phyloP scores from a whole-genome alignment of 2,329 filamentous ascomycete species.

The Epicoccum nigrum region DNA sequence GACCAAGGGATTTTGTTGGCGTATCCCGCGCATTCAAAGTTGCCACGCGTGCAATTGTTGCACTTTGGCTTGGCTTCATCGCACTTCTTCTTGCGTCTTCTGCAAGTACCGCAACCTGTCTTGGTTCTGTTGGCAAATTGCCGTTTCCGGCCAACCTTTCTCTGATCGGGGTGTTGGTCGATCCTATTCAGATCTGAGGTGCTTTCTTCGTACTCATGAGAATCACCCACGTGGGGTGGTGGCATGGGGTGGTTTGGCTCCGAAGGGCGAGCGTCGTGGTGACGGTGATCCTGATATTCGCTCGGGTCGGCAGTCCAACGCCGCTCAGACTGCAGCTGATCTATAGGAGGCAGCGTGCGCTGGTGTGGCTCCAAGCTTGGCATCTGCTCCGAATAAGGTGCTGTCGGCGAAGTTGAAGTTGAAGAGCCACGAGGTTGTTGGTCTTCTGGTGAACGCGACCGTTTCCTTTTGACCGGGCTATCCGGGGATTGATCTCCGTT shows the following conservation, averaged over 20 bases:
- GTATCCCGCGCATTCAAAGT: conserved; percentile 91
- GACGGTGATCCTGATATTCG: conserved; percentile 35
- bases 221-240: conserved; percentile 18
- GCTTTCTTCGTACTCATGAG: conserved; percentile 25
- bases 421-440: conserved; percentile 10
- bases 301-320: conserved; percentile 40
- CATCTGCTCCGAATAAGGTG: conserved; percentile 7
- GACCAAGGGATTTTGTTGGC: conserved; percentile 78
- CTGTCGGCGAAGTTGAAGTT: conserved; percentile 6
- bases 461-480: conserved; percentile 64
- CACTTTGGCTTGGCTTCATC: conserved; percentile 93
- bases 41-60: conserved; percentile 89
- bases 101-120: conserved; percentile 91
- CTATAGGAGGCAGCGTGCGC: conserved; percentile 36
- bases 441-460: conserved; percentile 55
- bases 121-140: conserved; percentile 96
- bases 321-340: conserved; percentile 33
- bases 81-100: conserved; percentile 95
- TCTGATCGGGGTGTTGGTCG: conserved; percentile 56
- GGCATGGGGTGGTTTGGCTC: conserved; percentile 24
- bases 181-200: conserved; percentile 50
- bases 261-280: conserved; percentile 26
- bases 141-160: conserved; percentile 43
- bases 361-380: conserved; percentile 12
- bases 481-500: conserved; percentile 30